Evolutionary conservation across 2,329 filamentous ascomycete genomes (phyloP).

Genomic region (Dothidotthia symphoricarpi): DNA sequence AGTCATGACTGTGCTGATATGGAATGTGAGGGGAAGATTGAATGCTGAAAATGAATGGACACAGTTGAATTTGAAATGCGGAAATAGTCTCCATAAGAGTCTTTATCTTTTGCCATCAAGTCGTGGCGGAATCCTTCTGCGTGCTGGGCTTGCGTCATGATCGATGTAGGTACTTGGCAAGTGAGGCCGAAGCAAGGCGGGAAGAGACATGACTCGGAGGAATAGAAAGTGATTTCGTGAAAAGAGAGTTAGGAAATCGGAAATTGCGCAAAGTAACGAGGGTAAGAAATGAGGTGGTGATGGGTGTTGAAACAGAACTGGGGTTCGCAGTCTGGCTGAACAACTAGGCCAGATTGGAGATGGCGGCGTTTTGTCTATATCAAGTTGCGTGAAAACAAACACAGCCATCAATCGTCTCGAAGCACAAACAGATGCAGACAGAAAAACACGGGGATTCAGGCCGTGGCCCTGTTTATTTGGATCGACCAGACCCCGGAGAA

Average conservation of each 20-base stretch:
- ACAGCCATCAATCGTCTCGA: no score
- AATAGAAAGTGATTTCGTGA: background rate
- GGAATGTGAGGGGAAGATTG: no score
- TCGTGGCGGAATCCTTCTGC: conserved; percentile 23
- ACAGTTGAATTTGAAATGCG: background rate
- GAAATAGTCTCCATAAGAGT: conserved; percentile 8
- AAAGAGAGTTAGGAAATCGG: no score
- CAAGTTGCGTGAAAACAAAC: no score
- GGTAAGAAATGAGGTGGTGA: no score
- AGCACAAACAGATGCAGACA: no score
- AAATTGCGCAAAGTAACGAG: no score
- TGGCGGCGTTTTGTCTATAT: no score
- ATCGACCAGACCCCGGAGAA: conserved; percentile 41
- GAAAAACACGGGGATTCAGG: conserved; percentile 25
- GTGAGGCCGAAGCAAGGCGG: conserved; percentile 9
- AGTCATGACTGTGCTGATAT: background rate
- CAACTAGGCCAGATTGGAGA: no score
- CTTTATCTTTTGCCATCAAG: conserved; percentile 10
- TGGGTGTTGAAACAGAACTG: no score
- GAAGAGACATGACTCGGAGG: conserved; percentile 9
- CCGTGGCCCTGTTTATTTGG: conserved; percentile 36
- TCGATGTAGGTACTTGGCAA: conserved; percentile 24
- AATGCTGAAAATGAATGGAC: no score
- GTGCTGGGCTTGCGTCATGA: conserved; percentile 37
- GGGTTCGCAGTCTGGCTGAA: no score